A percentile compares a stretch with the other conserved stretches of the same genome.
phyloP scores from a whole-genome alignment of 1,139 yeast species.

The Spathaspora jeffriesii region DNA sequence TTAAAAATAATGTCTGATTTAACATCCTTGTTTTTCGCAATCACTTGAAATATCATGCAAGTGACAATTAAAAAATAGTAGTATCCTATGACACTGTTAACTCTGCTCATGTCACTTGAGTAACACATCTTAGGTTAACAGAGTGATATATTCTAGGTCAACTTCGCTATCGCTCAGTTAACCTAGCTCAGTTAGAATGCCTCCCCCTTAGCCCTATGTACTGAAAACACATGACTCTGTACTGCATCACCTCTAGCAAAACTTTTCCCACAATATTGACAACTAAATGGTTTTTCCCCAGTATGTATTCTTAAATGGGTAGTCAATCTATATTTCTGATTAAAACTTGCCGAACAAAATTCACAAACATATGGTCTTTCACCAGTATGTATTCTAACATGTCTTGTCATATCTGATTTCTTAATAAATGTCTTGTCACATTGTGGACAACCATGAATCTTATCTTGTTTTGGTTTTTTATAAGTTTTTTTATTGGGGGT shows the following conservation, averaged over 20 bases:
- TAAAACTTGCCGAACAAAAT: conserved; percentile 22
- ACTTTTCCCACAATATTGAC: conserved; percentile 22
- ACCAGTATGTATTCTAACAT: conserved; percentile 25
- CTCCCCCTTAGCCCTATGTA: conserved; percentile 16
- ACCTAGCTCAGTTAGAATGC: conserved; percentile 13
- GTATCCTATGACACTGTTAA: too few species aligned
- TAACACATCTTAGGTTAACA: too few species aligned
- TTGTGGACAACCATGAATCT: conserved; percentile 18
- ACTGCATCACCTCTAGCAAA: conserved; percentile 31
- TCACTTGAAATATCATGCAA: too few species aligned
- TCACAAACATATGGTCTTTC: conserved; percentile 25
- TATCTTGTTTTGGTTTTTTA: conserved; percentile 14
- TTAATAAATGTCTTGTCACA: conserved; percentile 23
- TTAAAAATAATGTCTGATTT: not conserved
- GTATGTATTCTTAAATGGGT: conserved; percentile 27
- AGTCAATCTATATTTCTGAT: conserved; percentile 26
- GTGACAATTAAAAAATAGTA: not conserved
- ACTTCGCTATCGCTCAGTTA: too few species aligned
- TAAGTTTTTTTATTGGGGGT: conserved; percentile 7
- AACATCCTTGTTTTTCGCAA: too few species aligned
- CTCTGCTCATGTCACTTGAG: too few species aligned
- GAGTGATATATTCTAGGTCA: too few species aligned
- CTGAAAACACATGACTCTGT: conserved; percentile 23
- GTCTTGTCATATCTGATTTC: conserved; percentile 24
- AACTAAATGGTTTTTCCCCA: conserved; percentile 27